A percentile compares a stretch with the other conserved stretches of the same genome.
phyloP scores from a whole-genome alignment of 108 stramenopile genomes.

The Fistulifera pelliculosa region DNA sequence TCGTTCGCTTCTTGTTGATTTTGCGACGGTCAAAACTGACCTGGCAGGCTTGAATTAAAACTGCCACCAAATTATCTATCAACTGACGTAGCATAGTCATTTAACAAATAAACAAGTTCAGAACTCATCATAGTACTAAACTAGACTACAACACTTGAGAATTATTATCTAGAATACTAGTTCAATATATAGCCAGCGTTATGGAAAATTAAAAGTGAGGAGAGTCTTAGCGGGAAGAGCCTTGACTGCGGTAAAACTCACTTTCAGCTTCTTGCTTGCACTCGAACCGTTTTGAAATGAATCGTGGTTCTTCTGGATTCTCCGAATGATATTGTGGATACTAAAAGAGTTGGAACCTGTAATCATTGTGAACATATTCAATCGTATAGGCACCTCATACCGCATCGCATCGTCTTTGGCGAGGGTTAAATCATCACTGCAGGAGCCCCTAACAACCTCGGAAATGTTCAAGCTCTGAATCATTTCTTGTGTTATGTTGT shows the following conservation, averaged over 20 bases:
- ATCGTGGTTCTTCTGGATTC: constrained; percentile 69
- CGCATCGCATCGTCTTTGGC: constrained; percentile 24
- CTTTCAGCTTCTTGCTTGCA: constrained; percentile 70
- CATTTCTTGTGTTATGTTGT: constrained; percentile 88
- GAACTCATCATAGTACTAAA: too few species aligned
- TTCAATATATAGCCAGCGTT: too few species aligned
- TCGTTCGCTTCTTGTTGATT: too few species aligned
- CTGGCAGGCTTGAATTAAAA: too few species aligned
- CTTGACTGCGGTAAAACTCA: constrained; percentile 68
- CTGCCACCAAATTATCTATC: too few species aligned
- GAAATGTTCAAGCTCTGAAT: constrained; percentile 67
- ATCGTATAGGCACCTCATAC: constrained; percentile 47
- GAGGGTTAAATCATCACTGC: constrained; percentile 25
- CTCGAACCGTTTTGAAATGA: constrained; percentile 69
- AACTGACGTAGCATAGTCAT: too few species aligned
- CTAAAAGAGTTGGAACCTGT: constrained; percentile 51
- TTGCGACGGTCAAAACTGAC: too few species aligned
- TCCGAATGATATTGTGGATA: constrained; percentile 45
- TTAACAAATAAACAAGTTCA: too few species aligned
- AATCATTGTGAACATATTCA: constrained; percentile 42
- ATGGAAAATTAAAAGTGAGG: too few species aligned
- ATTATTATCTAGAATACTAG: too few species aligned
- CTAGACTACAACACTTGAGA: too few species aligned
- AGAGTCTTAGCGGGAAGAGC: constrained; percentile 1
- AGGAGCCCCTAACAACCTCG: constrained; percentile 55